Evolutionary conservation across 257 asterid genomes (phyloP).

Genomic region (Anisodus tanguticus): DNA sequence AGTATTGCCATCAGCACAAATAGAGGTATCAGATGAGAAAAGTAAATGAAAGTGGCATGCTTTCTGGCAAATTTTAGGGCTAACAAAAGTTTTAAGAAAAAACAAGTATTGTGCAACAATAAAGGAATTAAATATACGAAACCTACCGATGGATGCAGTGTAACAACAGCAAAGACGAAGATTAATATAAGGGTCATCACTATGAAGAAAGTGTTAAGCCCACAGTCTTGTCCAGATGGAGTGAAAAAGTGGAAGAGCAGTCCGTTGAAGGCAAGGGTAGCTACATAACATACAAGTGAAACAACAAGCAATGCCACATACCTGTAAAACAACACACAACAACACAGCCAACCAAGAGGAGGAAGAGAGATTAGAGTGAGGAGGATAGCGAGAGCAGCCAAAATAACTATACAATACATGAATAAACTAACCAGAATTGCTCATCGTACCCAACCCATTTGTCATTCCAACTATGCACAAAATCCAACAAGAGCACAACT

Average conservation of each 20-base stretch:
- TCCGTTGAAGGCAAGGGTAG: conserved; percentile 75
- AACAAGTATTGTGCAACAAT: not conserved
- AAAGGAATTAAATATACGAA: conserved; percentile 29
- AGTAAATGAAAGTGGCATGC: not conserved
- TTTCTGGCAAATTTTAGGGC: conserved; percentile 2
- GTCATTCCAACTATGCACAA: conserved; percentile 93
- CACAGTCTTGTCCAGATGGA: conserved; percentile 94
- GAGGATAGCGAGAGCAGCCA: not conserved
- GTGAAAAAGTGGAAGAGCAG: conserved; percentile 81
- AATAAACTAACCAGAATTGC: conserved; percentile 71
- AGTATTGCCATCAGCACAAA: not conserved
- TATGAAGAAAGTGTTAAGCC: conserved; percentile 86
- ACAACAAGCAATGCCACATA: conserved; percentile 80
- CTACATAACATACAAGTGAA: conserved; percentile 84
- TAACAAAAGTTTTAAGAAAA: not conserved
- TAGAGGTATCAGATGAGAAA: not conserved
- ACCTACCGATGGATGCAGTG: conserved; percentile 90
- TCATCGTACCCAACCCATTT: conserved; percentile 97
- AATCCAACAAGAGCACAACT: conserved; percentile 89
- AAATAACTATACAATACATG: not conserved
- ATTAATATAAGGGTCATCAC: conserved; percentile 69
- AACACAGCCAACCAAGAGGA: not conserved
- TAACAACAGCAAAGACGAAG: conserved; percentile 70
- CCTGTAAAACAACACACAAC: conserved; percentile 49
- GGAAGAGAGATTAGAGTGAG: conserved; percentile 23